A percentile compares a stretch with the other conserved stretches of the same genome.
Evolutionary conservation across 768 basidiomycete species (phyloP).

Genomic region (Tephrocybe sp.): DNA sequence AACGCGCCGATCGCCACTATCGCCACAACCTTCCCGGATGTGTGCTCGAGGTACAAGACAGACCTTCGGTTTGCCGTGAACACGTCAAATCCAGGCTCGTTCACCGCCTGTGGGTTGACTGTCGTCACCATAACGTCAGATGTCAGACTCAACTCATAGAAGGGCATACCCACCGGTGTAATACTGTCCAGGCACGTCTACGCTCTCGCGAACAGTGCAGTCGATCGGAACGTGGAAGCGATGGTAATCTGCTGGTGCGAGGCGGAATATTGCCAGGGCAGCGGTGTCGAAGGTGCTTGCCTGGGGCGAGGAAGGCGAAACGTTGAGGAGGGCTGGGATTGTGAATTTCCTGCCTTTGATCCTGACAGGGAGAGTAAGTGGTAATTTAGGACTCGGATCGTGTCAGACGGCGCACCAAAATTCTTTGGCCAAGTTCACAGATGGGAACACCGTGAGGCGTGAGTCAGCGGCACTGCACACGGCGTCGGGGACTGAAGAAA

Average conservation of each 20-base stretch:
- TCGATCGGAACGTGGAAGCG: conserved; percentile 76
- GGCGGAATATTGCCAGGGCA: conserved; percentile 67
- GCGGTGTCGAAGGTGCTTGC: conserved; percentile 41
- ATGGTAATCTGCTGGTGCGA: conserved; percentile 83
- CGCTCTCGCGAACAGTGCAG: conserved; percentile 45
- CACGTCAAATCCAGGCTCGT: conserved; percentile 62
- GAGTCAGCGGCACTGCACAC: conserved; percentile 74
- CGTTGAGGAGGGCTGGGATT: conserved; percentile 57
- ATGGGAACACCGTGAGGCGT: conserved; percentile 67
- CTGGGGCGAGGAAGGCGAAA: conserved; percentile 40
- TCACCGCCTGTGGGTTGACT: conserved; percentile 82
- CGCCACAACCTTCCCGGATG: conserved; percentile 51
- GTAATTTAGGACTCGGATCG: too few relatives aligned
- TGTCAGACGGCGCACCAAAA: conserved; percentile 63
- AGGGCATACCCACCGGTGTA: conserved; percentile 61
- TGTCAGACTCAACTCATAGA: too few relatives aligned
- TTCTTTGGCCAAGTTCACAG: conserved; percentile 55
- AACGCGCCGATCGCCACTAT: conserved; percentile 81
- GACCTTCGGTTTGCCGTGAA: conserved; percentile 66
- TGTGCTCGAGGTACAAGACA: conserved; percentile 51
- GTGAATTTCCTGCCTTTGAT: conserved; percentile 74
- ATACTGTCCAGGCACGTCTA: conserved; percentile 54
- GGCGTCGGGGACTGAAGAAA: conserved; percentile 49
- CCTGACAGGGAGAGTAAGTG: too few relatives aligned
- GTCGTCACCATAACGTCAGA: too few relatives aligned